A percentile compares a stretch with the other conserved stretches of the same genome.
These are phyloP conservation scores for Coemansia sp. DNA, from an alignment of 192 early-diverging fungal genomes.

Conservation along the genomic window DNA sequence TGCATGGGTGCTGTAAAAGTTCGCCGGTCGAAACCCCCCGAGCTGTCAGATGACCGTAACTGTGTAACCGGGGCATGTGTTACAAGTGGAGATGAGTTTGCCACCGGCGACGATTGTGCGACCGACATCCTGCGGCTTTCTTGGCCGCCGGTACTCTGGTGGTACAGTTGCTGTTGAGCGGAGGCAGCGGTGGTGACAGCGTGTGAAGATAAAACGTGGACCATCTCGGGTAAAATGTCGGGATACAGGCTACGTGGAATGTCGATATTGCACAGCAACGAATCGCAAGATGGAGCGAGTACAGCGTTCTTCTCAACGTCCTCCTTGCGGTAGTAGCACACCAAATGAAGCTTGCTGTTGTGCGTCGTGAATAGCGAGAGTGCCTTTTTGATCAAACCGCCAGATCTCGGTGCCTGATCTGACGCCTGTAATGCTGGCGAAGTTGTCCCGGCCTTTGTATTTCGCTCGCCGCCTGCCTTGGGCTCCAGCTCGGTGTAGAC, in stretches of 20 bases:
- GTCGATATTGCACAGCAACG: conserved; percentile 58
- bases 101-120: not conserved
- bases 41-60: not conserved
- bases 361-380: conserved; percentile 76
- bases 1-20: not conserved
- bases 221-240: conserved; percentile 54
- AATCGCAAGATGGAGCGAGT: conserved; percentile 61
- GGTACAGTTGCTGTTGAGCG: not conserved
- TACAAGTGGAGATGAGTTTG: not conserved
- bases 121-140: not conserved
- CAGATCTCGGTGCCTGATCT: not conserved
- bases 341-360: conserved; percentile 78
- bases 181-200: not conserved
- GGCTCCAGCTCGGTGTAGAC: conserved; percentile 79
- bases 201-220: conserved; percentile 7
- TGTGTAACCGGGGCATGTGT: conserved; percentile 1
- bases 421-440: not conserved
- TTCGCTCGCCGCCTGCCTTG: conserved; percentile 25
- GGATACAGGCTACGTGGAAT: conserved; percentile 78
- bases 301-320: conserved; percentile 63
- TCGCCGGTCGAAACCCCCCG: not conserved
- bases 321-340: conserved; percentile 79
- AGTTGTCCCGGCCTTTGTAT: not conserved
- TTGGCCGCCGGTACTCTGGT: not conserved
- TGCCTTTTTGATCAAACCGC: conserved; percentile 77